phyloP scores from a whole-genome alignment of 2,329 filamentous ascomycete genomes.

The Alternaria sp. region DNA sequence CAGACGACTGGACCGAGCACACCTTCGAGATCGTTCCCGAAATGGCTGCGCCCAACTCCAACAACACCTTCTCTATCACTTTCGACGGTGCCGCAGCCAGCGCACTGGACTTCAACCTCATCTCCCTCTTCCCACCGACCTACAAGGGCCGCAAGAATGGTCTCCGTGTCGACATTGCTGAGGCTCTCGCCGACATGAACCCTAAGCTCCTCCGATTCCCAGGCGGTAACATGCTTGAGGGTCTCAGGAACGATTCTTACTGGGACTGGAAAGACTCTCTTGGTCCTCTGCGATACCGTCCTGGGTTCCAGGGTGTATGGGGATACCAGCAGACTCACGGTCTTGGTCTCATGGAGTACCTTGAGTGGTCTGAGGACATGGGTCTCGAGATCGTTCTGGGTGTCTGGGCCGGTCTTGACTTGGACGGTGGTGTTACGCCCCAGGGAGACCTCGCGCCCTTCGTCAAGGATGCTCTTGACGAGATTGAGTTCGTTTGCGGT shows the following conservation, averaged over 20 bases:
- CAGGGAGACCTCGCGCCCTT: slow-evolving; percentile 46
- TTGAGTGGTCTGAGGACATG: slow-evolving; percentile 57
- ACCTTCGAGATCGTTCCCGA: slow-evolving; percentile 45
- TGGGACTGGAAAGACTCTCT: slow-evolving; percentile 58
- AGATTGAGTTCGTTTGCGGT: slow-evolving; percentile 46
- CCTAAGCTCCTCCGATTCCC: slow-evolving; percentile 59
- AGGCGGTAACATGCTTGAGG: slow-evolving; percentile 57
- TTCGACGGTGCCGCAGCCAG: slow-evolving; percentile 49
- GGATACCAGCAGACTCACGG: slow-evolving; percentile 54
- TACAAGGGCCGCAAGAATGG: slow-evolving; percentile 61
- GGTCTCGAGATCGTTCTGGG: slow-evolving; percentile 51
- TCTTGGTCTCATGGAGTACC: slow-evolving; percentile 56
- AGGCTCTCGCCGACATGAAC: slow-evolving; percentile 52
- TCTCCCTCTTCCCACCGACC: slow-evolving; percentile 61
- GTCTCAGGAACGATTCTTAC: slow-evolving; percentile 29
- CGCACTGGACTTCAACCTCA: slow-evolving; percentile 56
- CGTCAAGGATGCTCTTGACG: slow-evolving; percentile 48
- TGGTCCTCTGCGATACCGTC: slow-evolving; percentile 56
- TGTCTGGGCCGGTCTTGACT: slow-evolving; percentile 53
- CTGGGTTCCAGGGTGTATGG: slow-evolving; percentile 56
- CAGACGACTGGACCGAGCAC: slow-evolving; percentile 50
- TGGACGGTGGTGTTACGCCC: slow-evolving; percentile 49
- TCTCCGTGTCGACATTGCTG: slow-evolving; percentile 57
- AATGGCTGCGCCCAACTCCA: slow-evolving; percentile 52
- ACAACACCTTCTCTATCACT: slow-evolving; percentile 60